These are phyloP conservation scores for Globisporangium middletonii DNA, from an alignment of 352 stramenopile genomes.

Conservation along the genomic window DNA sequence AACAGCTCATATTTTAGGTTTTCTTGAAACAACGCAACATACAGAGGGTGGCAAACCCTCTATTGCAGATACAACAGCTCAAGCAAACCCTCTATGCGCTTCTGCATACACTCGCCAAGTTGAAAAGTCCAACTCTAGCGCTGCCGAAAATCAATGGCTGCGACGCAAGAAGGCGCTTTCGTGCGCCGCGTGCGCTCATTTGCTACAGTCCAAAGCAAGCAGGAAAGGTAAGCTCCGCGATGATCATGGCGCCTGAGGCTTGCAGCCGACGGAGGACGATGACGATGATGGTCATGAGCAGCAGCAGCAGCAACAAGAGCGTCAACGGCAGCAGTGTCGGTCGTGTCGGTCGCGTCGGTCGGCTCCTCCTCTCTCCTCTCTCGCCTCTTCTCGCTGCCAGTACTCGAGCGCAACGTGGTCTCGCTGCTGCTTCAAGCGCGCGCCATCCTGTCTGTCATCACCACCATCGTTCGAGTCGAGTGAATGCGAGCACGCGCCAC, in stretches of 20 bases:
- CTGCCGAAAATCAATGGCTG: slow-evolving; percentile 37
- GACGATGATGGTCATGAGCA: neutral
- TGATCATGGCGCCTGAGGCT: neutral
- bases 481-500: too few species aligned
- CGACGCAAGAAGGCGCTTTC: slow-evolving; percentile 17
- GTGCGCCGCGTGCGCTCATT: slow-evolving; percentile 26
- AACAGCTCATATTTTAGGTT: too few species aligned
- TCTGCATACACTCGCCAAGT: neutral
- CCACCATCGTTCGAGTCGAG: too few species aligned
- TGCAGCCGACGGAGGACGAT: neutral
- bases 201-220: slow-evolving; percentile 86
- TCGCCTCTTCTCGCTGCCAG: too few species aligned
- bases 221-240: slow-evolving; percentile 55
- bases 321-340: neutral
- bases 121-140: neutral
- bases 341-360: neutral
- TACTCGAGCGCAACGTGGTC: too few species aligned
- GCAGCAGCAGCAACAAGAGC: neutral
- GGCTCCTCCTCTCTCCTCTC: too few species aligned
- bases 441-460: too few species aligned
- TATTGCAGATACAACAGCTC: too few species aligned
- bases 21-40: too few species aligned
- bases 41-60: too few species aligned
- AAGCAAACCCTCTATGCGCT: too few species aligned
- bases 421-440: too few species aligned